These are phyloP conservation scores for Canavalia gladiata DNA, from an alignment of 306 rosid species.

Conservation along the genomic window DNA sequence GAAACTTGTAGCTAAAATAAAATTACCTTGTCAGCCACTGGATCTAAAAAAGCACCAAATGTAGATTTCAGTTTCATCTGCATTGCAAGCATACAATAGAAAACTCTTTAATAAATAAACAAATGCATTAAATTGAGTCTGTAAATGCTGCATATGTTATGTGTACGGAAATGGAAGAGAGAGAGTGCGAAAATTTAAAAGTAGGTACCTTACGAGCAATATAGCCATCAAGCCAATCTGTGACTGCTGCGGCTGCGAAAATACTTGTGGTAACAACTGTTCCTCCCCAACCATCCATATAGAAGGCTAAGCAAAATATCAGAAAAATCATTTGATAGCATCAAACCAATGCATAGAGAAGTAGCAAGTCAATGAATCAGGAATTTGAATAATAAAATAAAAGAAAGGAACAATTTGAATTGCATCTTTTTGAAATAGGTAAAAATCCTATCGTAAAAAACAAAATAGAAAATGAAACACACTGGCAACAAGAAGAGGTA, in stretches of 20 bases:
- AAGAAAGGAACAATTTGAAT: neutral
- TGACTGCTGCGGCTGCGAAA: constrained; percentile 83
- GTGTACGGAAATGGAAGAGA: neutral
- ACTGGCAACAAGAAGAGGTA: constrained; percentile 82
- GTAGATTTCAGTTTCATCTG: constrained; percentile 93
- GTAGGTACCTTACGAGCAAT: constrained; percentile 84
- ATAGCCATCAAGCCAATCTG: constrained; percentile 99
- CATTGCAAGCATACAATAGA: constrained; percentile 41
- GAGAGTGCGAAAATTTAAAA: constrained; percentile 16
- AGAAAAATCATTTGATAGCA: neutral
- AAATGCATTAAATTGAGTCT: neutral
- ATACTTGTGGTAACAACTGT: constrained; percentile 81
- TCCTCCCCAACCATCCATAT: constrained; percentile 85
- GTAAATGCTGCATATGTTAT: neutral
- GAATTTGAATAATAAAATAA: neutral
- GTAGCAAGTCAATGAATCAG: neutral
- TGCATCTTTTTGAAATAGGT: neutral
- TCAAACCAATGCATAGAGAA: neutral
- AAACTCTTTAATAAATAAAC: neutral
- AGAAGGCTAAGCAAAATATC: constrained; percentile 67
- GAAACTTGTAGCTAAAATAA: constrained; percentile 19
- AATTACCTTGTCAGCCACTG: constrained; percentile 95
- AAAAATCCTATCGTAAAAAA: neutral
- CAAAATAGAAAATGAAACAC: constrained; percentile 32
- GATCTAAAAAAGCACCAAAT: constrained; percentile 96